A percentile compares a stretch with the other conserved stretches of the same genome.
phyloP scores from a whole-genome alignment of 441 rosid genomes.

The Euphorbia celastroides region DNA sequence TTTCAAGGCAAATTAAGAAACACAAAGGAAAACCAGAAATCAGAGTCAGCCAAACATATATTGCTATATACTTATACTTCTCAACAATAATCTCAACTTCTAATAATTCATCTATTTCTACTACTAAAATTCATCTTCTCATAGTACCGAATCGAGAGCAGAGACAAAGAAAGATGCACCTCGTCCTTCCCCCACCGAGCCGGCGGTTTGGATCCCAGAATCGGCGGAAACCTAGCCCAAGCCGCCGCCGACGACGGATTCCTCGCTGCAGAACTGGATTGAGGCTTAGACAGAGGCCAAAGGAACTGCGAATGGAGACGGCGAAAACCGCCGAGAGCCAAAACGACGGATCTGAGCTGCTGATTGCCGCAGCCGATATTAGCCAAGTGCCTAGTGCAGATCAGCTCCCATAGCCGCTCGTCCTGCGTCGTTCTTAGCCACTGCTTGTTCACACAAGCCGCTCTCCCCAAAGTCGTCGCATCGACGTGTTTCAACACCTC shows the following conservation, averaged over 20 bases:
- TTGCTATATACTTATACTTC: conserved; percentile 11
- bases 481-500: conserved; percentile 88
- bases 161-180: conserved; percentile 69
- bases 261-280: conserved; percentile 29
- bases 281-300: conserved; percentile 60
- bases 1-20: conserved; percentile 21
- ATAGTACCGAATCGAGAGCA: conserved; percentile 72
- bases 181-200: conserved; percentile 79
- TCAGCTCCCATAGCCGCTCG: conserved; percentile 97
- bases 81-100: not conserved
- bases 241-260: conserved; percentile 11
- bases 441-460: conserved; percentile 47
- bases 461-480: conserved; percentile 54
- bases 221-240: conserved; percentile 42
- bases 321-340: conserved; percentile 90
- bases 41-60: conserved; percentile 15
- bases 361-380: conserved; percentile 61
- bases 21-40: conserved; percentile 6
- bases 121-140: conserved; percentile 75
- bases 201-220: conserved; percentile 46
- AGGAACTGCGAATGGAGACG: conserved; percentile 73
- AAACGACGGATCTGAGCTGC: conserved; percentile 87
- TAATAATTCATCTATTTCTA: conserved; percentile 26
- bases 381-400: conserved; percentile 87
- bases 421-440: conserved; percentile 76